Evolutionary conservation across 78 protist species (phyloP).

Genomic region (Pelomyxa schiedti): DNA sequence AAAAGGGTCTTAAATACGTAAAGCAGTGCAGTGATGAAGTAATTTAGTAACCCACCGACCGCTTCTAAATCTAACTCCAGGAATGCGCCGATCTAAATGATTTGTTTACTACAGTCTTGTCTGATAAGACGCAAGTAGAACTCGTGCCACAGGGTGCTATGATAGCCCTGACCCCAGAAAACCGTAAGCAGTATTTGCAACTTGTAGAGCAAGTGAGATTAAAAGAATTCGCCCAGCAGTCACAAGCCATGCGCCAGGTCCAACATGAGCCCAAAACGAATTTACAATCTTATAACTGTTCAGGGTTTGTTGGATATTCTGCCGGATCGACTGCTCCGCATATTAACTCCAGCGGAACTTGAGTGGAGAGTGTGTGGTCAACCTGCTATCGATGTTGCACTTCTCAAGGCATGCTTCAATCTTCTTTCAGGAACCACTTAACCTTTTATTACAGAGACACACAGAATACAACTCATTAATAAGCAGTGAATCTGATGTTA

Average conservation of each 20-base stretch:
- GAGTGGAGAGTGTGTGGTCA: constrained; percentile 22
- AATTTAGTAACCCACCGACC: neutral
- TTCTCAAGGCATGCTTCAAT: too few species aligned
- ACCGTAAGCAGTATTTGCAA: constrained; percentile 11
- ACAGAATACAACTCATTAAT: constrained; percentile 15
- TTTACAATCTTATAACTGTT: neutral
- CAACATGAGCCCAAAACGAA: neutral
- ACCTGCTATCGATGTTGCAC: constrained; percentile 6
- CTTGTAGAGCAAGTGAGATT: constrained; percentile 13
- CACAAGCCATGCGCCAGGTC: constrained; percentile 5
- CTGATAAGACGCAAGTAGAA: neutral
- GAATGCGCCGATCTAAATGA: neutral
- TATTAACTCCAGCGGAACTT: constrained; percentile 11
- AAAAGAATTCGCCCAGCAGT: constrained; percentile 1
- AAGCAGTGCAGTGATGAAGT: neutral
- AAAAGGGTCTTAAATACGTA: neutral
- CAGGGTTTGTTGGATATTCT: constrained; percentile 13
- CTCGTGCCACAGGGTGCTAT: constrained; percentile 3
- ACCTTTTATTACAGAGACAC: constrained; percentile 25
- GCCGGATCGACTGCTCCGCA: constrained; percentile 4
- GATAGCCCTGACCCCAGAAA: neutral
- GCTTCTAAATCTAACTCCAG: neutral
- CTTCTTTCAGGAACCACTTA: too few species aligned
- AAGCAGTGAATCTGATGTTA: neutral
- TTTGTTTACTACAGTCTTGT: neutral